Base-by-base conservation (phyloP, 2,329 filamentous ascomycete species). In the Fusarium acutatum region DNA sequence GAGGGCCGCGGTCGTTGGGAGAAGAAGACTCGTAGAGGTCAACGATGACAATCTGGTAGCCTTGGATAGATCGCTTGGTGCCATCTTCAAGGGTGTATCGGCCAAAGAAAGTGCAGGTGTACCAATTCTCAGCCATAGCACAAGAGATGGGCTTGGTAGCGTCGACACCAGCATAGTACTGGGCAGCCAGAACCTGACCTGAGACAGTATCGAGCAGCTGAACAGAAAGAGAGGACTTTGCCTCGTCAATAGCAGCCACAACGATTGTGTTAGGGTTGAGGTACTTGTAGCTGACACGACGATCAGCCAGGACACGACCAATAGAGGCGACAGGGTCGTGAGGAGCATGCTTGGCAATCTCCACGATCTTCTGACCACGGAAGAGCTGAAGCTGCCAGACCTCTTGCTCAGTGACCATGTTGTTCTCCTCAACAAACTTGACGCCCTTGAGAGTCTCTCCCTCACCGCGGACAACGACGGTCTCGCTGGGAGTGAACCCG, bases 261-360 rank as follows among this genome's bases (percentile, higher is more conserved):
- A 98, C 88, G 6, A 95, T 86, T 12, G 94, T 88, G 82, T 97
- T 98, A 1, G 94, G 91, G 83, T 97, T 97, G 44, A 99, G 85
- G 80, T 98, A 98, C 84, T 99, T 99, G 89, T 99, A 99, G 72
- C 96, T 89, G 53, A 99, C 96, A n/a, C 91, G 92, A 47, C 96
- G 90, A 79, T 99, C 93, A 32, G 95, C 95, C 28, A 99, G 89
- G 4, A 98, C 96, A 67, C 94, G 94, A 15, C 96, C 96, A 76
- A 99, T 97, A 2, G 96, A 98, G 7, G 96, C 96, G 53, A 98
- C 91, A 1, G 94, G 94, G 76, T 99, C 95, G 73, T 96, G 92
- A 6, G 88, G 80, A 15, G 94, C 91, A 53, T 92, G 89, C 24
- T 91, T 87, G 6, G 91, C 91, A 43, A 96, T 86, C 49, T 88